Evolutionary conservation across 352 stramenopile species (phyloP), one percentile per base, ranked within the genome.

Genomic region (Globisporangium splendens): DNA sequence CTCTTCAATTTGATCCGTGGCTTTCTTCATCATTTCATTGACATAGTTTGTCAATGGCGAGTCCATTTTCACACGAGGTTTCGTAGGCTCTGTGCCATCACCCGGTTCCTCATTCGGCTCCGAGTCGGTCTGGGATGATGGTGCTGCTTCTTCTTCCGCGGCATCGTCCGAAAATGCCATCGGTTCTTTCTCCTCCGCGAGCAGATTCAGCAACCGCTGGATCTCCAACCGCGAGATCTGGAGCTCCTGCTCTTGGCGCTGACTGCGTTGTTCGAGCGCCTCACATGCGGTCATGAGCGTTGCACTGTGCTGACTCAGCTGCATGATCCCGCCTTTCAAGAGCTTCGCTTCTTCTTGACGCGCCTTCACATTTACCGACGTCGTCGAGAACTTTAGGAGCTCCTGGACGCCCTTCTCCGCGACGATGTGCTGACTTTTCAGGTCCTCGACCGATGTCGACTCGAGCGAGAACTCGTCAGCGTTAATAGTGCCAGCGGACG

Each of bases 1-100:
- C 24, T 89, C 76, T 57, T 93, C 81, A 44, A 93, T 93, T 53
- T 89, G 80, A 42, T 93, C 79, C 1, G 83, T 91, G 3, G 83
- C 83, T 39, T 85, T 83, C 43, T 88, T 80, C 42, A 93, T 58
- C 50, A 91, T 86, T 38, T 79, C 69, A 24, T 82, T 79, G 47
- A 92, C 79, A 58, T 86, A 90, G n/a, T 70, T 75, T 0, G 82
- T 89, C 31, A 91, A 49, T 14, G 82, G 82, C n/a, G 82, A 89
- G 42, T 89, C 77, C 4, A 50, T 57, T 14, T 60, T 59, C 57
- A 54, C 31, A 46, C 52, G 52, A 1, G 52, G 59, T 28, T 56
- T 56, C 38, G 39, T 14, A 7, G 46, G n/a, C 42, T 64, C 58
- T 6, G 33, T 18, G 14, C 53, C 46, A 18, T 56, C 43, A 0